phyloP scores from a whole-genome alignment of 2,329 filamentous ascomycete genomes.

The Exserohilum rostratum region DNA sequence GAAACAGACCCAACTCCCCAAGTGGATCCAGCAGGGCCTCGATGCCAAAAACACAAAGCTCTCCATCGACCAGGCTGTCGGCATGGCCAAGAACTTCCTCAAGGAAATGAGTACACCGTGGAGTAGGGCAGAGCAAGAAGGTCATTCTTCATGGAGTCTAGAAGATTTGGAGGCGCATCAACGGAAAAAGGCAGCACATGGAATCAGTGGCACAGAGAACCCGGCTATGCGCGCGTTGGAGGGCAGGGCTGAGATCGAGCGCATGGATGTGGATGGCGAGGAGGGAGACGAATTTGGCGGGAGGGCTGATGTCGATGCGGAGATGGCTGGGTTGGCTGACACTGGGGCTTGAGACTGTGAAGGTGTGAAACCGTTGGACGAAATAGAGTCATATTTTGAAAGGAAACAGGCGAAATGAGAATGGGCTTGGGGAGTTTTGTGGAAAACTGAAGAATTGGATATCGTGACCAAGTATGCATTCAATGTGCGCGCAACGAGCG shows the following conservation, averaged over 20 bases:
- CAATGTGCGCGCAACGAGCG: background rate
- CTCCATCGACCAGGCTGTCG: slow-evolving; percentile 93
- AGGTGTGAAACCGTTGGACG: background rate
- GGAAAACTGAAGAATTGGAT: background rate
- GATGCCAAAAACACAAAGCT: slow-evolving; percentile 85
- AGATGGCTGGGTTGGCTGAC: slow-evolving; percentile 41
- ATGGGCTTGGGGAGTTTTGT: background rate
- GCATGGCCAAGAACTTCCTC: slow-evolving; percentile 86
- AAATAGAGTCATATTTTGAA: background rate
- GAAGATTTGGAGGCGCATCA: slow-evolving; percentile 79
- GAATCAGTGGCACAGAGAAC: slow-evolving; percentile 65
- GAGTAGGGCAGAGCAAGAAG: slow-evolving; percentile 80
- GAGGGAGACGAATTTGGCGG: slow-evolving; percentile 45
- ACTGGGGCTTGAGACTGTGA: slow-evolving; percentile 6
- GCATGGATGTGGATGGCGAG: slow-evolving; percentile 20
- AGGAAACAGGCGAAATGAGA: background rate
- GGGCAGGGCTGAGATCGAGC: slow-evolving; percentile 35
- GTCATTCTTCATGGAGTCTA: slow-evolving; percentile 89
- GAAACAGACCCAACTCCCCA: slow-evolving; percentile 87
- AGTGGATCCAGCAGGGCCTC: slow-evolving; percentile 93
- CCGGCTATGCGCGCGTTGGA: slow-evolving; percentile 48
- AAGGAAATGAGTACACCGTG: slow-evolving; percentile 92
- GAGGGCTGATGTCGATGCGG: slow-evolving; percentile 42
- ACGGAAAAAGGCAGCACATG: slow-evolving; percentile 73
- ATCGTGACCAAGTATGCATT: background rate